A percentile compares a stretch with the other conserved stretches of the same genome.
These are phyloP conservation scores for Diaporthe ampelina DNA, from an alignment of 2,329 filamentous ascomycete species.

Conservation along the genomic window DNA sequence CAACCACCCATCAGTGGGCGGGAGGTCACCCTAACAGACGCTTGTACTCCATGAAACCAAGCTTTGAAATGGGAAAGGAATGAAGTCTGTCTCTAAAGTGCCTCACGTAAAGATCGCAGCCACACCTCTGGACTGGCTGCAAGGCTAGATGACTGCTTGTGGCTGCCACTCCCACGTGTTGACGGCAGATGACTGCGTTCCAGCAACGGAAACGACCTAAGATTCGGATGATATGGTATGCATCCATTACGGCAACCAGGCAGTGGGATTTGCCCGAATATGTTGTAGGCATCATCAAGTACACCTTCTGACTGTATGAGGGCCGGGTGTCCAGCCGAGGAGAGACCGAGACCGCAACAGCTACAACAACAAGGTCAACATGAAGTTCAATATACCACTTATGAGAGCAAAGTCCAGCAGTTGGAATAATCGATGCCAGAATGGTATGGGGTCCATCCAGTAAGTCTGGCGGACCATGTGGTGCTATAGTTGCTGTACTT, in stretches of 20 bases:
- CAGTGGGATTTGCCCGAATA: too few relatives aligned
- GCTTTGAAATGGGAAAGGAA: background rate
- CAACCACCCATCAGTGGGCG: background rate
- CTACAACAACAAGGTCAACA: background rate
- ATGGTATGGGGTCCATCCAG: too few relatives aligned
- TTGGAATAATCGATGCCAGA: background rate
- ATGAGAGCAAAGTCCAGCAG: background rate
- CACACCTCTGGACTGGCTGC: background rate
- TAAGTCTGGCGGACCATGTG: background rate
- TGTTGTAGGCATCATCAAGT: background rate
- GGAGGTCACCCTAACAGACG: background rate
- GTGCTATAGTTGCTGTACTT: background rate
- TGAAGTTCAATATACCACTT: too few relatives aligned
- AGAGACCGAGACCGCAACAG: background rate
- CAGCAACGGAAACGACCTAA: background rate
- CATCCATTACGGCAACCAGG: background rate
- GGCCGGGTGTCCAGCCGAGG: background rate
- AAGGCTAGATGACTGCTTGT: background rate
- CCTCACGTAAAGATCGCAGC: background rate
- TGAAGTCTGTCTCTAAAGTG: too few relatives aligned
- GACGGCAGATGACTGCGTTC: slow-evolving; percentile 13
- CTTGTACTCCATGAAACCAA: background rate
- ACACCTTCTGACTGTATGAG: background rate
- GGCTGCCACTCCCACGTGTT: background rate
- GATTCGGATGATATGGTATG: background rate